phyloP scores from a whole-genome alignment of 1,284 basidiomycete species.

The Leccinum solheimii region DNA sequence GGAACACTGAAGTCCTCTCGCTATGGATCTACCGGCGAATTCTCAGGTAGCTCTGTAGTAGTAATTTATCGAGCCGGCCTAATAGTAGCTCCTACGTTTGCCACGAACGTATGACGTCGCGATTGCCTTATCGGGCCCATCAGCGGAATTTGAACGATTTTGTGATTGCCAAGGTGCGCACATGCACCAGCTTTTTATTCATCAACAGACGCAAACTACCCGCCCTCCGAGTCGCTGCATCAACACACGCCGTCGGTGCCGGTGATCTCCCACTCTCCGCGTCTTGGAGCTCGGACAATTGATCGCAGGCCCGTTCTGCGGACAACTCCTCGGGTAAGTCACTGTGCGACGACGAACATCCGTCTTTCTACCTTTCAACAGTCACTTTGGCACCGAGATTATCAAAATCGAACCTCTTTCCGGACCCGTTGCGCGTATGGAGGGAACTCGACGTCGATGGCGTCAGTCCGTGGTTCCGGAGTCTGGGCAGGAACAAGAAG shows the following conservation, averaged over 20 bases:
- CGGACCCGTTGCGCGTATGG: slow-evolving; percentile 69
- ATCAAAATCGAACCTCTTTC: slow-evolving; percentile 68
- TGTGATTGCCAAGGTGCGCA: no score
- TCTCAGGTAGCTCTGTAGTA: slow-evolving; percentile 14
- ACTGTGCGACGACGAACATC: neutral
- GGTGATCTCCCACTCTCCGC: slow-evolving; percentile 49
- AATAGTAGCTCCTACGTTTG: no score
- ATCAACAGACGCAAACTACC: neutral
- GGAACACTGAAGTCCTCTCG: slow-evolving; percentile 36
- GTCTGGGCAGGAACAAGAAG: slow-evolving; percentile 70
- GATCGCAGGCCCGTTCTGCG: slow-evolving; percentile 71
- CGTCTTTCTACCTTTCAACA: slow-evolving; percentile 27
- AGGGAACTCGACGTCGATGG: slow-evolving; percentile 68
- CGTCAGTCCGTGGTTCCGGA: slow-evolving; percentile 71
- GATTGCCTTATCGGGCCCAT: no score
- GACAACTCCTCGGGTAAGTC: slow-evolving; percentile 63
- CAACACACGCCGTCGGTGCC: neutral
- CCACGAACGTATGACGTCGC: no score
- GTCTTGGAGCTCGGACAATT: slow-evolving; percentile 69
- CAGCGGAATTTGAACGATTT: no score
- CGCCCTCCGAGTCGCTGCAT: neutral
- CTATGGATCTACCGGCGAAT: slow-evolving; percentile 21
- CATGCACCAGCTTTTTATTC: no score
- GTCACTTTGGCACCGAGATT: slow-evolving; percentile 69
- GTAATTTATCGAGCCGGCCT: no score